These are phyloP conservation scores for Monilinia laxa DNA, from an alignment of 2,329 filamentous ascomycete genomes.

Conservation along the genomic window DNA sequence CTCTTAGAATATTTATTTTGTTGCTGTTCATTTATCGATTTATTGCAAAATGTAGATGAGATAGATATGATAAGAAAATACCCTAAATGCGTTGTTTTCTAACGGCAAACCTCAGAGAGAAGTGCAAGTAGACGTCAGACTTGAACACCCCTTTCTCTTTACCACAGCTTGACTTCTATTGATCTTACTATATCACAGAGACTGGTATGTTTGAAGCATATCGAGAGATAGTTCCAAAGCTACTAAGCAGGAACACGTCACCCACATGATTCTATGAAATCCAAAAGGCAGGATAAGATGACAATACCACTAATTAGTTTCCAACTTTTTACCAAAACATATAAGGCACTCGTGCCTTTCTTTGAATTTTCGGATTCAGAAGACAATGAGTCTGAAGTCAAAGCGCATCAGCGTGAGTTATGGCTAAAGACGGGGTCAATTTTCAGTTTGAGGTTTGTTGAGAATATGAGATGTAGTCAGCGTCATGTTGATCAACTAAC, in stretches of 20 bases:
- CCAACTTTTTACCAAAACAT: neutral
- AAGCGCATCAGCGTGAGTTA: no score
- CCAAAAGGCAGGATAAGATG: neutral
- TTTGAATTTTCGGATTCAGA: neutral
- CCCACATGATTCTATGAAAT: neutral
- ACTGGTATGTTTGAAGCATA: neutral
- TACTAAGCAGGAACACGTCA: neutral
- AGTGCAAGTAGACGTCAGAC: no score
- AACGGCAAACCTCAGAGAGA: no score
- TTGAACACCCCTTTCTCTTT: no score
- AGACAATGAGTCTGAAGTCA: no score
- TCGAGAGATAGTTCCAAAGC: neutral
- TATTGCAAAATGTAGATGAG: no score
- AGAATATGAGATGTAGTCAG: no score
- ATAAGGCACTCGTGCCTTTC: neutral
- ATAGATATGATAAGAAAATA: no score
- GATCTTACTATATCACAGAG: neutral
- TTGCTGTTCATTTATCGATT: no score
- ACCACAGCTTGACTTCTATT: rapidly evolving
- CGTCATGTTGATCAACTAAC: no score
- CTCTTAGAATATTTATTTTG: no score
- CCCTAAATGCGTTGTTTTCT: no score
- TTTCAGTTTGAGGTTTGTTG: neutral
- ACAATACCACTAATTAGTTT: rapidly evolving
- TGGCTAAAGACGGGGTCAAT: neutral